Evolutionary conservation across 2,329 filamentous ascomycete genomes (phyloP).

Genomic region (Exophiala oligosperma): DNA sequence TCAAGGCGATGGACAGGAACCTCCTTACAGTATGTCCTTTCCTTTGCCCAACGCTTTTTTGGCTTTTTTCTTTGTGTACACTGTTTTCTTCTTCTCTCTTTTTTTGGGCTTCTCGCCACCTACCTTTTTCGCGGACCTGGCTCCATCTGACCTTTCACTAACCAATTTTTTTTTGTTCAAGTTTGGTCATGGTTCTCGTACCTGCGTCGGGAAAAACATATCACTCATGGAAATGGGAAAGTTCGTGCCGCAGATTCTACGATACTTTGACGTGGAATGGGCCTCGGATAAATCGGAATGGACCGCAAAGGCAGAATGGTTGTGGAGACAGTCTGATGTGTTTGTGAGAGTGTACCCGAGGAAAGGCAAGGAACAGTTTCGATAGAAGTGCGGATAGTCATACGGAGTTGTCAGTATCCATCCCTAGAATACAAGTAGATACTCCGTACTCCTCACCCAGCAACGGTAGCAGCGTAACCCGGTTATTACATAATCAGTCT

Average conservation of each 20-base stretch:
- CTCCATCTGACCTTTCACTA: no score
- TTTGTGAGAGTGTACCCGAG: slow-evolving; percentile 26
- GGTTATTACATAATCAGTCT: neutral
- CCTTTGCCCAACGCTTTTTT: no score
- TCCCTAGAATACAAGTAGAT: neutral
- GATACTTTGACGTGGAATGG: slow-evolving; percentile 28
- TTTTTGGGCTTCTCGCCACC: no score
- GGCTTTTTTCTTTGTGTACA: no score
- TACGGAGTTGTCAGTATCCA: no score
- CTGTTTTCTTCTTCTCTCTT: no score
- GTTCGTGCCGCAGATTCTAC: slow-evolving; percentile 36
- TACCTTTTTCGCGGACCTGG: no score
- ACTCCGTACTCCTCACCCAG: neutral
- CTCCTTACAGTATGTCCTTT: neutral
- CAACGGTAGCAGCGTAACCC: neutral
- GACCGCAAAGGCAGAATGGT: slow-evolving; percentile 1
- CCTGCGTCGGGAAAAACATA: slow-evolving; percentile 39
- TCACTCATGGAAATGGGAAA: slow-evolving; percentile 41
- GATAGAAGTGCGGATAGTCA: neutral
- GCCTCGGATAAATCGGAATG: slow-evolving; percentile 2
- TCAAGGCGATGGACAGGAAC: slow-evolving; percentile 33
- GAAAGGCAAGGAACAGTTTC: neutral
- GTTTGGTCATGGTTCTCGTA: slow-evolving; percentile 33
- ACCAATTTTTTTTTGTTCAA: neutral
- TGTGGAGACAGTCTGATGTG: slow-evolving; percentile 8